phyloP scores from a whole-genome alignment of 164 flowering plant species.

The Taxillus chinensis region DNA sequence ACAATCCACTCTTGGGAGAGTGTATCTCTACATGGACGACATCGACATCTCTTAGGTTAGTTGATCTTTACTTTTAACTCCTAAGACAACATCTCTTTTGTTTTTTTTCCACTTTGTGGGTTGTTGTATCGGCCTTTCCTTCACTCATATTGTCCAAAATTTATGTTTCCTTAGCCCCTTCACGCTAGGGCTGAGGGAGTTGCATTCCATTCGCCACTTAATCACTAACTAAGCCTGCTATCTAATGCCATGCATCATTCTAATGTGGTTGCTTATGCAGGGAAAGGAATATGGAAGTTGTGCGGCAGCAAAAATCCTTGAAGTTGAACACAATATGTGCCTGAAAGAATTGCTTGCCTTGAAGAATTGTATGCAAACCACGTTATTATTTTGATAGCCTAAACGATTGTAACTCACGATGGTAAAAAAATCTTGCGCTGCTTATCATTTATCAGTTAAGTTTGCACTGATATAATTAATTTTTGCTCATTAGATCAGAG shows the following conservation, averaged over 20 bases:
- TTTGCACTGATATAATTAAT: conserved; percentile 1
- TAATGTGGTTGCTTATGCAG: conserved; percentile 21
- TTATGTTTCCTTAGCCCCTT: no score
- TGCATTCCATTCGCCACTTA: no score
- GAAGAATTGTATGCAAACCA: conserved; percentile 75
- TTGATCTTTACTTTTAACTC: no score
- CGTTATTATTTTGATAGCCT: conserved; percentile 28
- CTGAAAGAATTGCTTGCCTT: conserved; percentile 72
- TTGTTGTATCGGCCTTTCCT: no score
- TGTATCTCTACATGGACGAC: no score
- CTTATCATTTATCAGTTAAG: neutral
- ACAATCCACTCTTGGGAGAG: no score
- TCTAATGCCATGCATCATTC: neutral
- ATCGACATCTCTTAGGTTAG: no score
- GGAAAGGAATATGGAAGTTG: conserved; percentile 82
- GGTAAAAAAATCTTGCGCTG: no score
- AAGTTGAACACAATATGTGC: conserved; percentile 88
- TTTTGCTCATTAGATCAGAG: conserved; percentile 25
- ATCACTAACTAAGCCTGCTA: neutral
- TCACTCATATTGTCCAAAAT: no score
- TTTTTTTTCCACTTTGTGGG: neutral
- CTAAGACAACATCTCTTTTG: no score
- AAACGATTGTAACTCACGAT: no score
- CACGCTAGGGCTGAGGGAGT: neutral
- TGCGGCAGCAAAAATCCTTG: conserved; percentile 75